Conservation (phyloP, 2,329 filamentous ascomycete genomes). For the Mycosphaerella arachidis region DNA sequence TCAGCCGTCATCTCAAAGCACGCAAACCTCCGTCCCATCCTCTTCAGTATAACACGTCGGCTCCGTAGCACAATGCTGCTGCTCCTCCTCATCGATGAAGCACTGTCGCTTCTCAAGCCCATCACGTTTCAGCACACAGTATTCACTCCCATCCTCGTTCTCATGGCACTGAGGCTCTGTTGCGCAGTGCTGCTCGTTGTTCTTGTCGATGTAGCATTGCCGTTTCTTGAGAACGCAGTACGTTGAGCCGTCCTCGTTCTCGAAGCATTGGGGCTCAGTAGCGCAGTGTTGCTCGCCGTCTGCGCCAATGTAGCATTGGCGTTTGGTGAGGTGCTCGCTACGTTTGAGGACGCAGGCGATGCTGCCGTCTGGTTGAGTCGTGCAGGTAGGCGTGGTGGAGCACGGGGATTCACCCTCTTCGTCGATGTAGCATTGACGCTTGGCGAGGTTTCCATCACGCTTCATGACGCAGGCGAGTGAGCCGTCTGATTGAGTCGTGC, state of each 20-base stretch:
- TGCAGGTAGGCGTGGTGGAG: conserved; percentile 1
- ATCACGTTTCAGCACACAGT: neutral
- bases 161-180: neutral
- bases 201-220: conserved; percentile 2
- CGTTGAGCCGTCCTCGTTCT: neutral
- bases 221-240: conserved; percentile 5
- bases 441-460: conserved; percentile 1
- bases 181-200: neutral
- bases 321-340: neutral
- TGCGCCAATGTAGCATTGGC: neutral
- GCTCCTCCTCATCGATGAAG: neutral
- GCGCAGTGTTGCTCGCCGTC: neutral
- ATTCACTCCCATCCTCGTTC: neutral
- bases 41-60: neutral
- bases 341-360: conserved; percentile 5
- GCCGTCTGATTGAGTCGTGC: conserved; percentile 1
- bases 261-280: neutral
- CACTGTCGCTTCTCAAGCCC: conserved; percentile 4
- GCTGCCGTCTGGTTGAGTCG: conserved; percentile 4
- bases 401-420: conserved; percentile 3
- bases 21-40: neutral
- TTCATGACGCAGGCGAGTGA: neutral
- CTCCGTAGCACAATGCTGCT: neutral
- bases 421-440: conserved; percentile 11
- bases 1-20: neutral